These are phyloP conservation scores for Pulveroboletus sp. DNA, from an alignment of 1,284 basidiomycete species.

Conservation along the genomic window DNA sequence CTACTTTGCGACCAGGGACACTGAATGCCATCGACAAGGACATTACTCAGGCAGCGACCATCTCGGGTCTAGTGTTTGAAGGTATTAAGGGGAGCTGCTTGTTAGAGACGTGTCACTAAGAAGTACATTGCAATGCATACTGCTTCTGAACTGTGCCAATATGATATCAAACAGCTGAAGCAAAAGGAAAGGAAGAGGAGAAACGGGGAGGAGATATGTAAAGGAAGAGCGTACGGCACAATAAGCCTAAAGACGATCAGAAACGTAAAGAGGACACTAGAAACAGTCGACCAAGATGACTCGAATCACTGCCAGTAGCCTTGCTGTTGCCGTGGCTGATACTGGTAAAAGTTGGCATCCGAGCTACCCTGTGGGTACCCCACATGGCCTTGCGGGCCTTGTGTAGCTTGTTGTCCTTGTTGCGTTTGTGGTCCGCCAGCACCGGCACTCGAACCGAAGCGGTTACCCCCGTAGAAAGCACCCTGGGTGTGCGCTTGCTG, in stretches of 20 bases:
- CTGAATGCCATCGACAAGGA: not conserved
- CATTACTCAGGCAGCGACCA: not conserved
- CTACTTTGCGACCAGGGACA: not conserved
- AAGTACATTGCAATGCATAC: constrained; percentile 35
- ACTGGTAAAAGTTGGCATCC: constrained; percentile 67
- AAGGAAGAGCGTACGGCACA: constrained; percentile 17
- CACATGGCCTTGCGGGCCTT: constrained; percentile 63
- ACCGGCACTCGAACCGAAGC: constrained; percentile 53
- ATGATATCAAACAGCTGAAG: constrained; percentile 37
- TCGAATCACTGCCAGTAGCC: constrained; percentile 65
- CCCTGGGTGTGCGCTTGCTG: constrained; percentile 50
- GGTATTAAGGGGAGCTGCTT: constrained; percentile 15
- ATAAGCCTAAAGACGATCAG: constrained; percentile 5
- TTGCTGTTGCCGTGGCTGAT: constrained; percentile 65
- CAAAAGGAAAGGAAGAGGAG: constrained; percentile 25
- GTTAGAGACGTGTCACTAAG: constrained; percentile 26
- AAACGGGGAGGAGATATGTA: constrained; percentile 23
- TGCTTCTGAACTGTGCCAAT: constrained; percentile 27
- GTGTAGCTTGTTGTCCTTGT: constrained; percentile 47
- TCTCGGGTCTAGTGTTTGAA: not conserved
- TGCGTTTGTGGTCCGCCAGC: constrained; percentile 45
- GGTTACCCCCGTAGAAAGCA: constrained; percentile 60
- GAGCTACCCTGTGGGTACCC: constrained; percentile 57
- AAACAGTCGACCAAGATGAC: constrained; percentile 20
- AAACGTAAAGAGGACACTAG: constrained; percentile 3